Evolutionary conservation across 2,329 filamentous ascomycete genomes (phyloP), one percentile per base, ranked within the genome.

Genomic region (Tothia fuscella): DNA sequence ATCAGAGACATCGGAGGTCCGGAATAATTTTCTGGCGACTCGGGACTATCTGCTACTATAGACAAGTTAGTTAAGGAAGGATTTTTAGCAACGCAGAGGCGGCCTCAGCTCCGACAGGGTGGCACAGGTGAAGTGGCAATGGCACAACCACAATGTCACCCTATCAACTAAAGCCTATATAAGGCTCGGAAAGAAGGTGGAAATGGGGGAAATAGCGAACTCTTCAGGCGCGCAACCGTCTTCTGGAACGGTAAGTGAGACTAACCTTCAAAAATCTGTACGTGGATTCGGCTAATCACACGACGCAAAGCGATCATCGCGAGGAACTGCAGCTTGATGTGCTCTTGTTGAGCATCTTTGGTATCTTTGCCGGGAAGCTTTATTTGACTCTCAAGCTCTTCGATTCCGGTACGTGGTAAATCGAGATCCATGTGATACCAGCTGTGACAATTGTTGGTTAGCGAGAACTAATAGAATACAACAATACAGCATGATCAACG

Each of bases 401-500:
- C 63, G 12, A 79, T 60, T 6, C 71, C 71, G 3, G 71, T 76
- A 26, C 67, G 57, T 4, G 74, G 72, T 6, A 78, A 52, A 40
- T 74, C 73, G 7, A 79, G 63, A 46, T 79, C 76, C 42, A 76
- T 60, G 45, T 76, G 67, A 38, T 77, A 61, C 43, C 63, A 65
- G 9, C 72, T 75, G 44, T 48, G 46, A 25, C 9, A 38, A 10
- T n/a, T n/a, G n/a, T n/a, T n/a, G n/a, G n/a, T n/a, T n/a, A n/a
- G n/a, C n/a, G n/a, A n/a, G n/a, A n/a, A n/a, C n/a, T n/a, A n/a
- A n/a, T n/a, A n/a, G n/a, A n/a, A n/a, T n/a, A n/a, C n/a, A n/a
- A n/a, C n/a, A n/a, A n/a, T n/a, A n/a, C n/a, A n/a, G n/a, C n/a
- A n/a, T n/a, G n/a, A n/a, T n/a, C n/a, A n/a, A n/a, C n/a, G n/a